phyloP scores from a whole-genome alignment of 148 eudicot genomes.

The Linanthus parryae region DNA sequence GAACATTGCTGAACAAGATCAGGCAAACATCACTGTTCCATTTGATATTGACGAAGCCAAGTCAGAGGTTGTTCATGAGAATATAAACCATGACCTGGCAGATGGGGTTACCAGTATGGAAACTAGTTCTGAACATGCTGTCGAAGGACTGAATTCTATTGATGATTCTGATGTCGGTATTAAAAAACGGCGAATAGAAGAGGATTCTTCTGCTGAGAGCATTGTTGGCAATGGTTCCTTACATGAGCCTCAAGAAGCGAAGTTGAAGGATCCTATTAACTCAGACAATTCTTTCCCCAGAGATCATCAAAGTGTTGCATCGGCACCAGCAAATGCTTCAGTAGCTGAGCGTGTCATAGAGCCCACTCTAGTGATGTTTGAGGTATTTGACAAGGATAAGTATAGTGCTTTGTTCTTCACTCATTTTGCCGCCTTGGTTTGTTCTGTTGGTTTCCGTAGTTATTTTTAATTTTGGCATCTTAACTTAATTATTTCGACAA shows the following conservation, averaged over 20 bases:
- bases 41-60: constrained; percentile 28
- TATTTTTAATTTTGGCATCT: background rate
- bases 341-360: constrained; percentile 89
- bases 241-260: constrained; percentile 45
- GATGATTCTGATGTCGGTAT: constrained; percentile 58
- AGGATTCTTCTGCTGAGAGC: constrained; percentile 56
- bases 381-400: constrained; percentile 36
- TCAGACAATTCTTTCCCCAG: constrained; percentile 31
- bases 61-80: constrained; percentile 42
- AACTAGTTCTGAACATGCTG: constrained; percentile 45
- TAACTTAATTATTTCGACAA: no score
- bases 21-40: constrained; percentile 21
- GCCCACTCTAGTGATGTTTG: constrained; percentile 94
- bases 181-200: constrained; percentile 65
- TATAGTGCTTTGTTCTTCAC: constrained; percentile 4
- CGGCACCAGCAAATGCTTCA: constrained; percentile 58
- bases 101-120: constrained; percentile 60
- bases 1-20: constrained; percentile 18
- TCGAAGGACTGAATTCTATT: constrained; percentile 37
- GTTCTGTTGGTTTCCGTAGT: background rate
- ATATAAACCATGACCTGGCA: constrained; percentile 30
- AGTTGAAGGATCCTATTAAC: constrained; percentile 35
- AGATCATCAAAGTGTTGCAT: constrained; percentile 43
- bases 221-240: constrained; percentile 36
- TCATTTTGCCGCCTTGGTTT: background rate